Percentiles rank a stretch among this genome's conserved stretches.
These are phyloP conservation scores for Debaryomyces sp. DNA, from an alignment of 1,139 yeast species.

Conservation along the genomic window DNA sequence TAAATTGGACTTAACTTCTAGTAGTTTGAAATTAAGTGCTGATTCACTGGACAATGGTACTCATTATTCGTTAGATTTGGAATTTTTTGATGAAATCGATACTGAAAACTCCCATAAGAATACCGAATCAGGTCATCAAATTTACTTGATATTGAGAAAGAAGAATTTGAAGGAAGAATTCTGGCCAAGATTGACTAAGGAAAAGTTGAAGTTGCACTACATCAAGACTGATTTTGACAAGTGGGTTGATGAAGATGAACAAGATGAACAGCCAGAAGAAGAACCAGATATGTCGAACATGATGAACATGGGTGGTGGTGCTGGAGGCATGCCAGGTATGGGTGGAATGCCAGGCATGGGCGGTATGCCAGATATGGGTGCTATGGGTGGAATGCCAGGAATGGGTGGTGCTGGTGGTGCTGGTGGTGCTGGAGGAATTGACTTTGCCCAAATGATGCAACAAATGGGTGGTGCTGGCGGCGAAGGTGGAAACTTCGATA, in stretches of 20 bases:
- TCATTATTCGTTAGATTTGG: conserved; percentile 62
- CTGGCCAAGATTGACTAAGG: conserved; percentile 92
- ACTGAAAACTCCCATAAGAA: conserved; percentile 62
- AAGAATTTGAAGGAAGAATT: conserved; percentile 66
- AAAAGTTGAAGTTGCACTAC: conserved; percentile 67
- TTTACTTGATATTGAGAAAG: conserved; percentile 73
- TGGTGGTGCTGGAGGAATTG: conserved; percentile 24
- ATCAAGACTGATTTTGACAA: conserved; percentile 94
- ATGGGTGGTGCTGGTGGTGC: conserved; percentile 24
- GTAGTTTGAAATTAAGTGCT: conserved; percentile 60
- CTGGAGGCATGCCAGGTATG: conserved; percentile 23
- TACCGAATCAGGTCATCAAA: conserved; percentile 67
- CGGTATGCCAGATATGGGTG: conserved; percentile 24
- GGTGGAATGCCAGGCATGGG: conserved; percentile 14
- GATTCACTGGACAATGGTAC: conserved; percentile 51
- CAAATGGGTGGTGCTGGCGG: conserved; percentile 30
- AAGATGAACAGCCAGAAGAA: conserved; percentile 60
- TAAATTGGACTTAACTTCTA: conserved; percentile 63
- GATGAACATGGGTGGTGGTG: conserved; percentile 30
- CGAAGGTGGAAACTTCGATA: conserved; percentile 36
- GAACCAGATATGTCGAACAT: conserved; percentile 34
- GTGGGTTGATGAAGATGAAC: conserved; percentile 97
- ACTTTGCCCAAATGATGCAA: conserved; percentile 24
- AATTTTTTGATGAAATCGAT: conserved; percentile 74
- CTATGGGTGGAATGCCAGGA: conserved; percentile 23